These are phyloP conservation scores for Fusarium austroafricanum DNA, from an alignment of 2,329 filamentous ascomycete genomes.

Conservation along the genomic window DNA sequence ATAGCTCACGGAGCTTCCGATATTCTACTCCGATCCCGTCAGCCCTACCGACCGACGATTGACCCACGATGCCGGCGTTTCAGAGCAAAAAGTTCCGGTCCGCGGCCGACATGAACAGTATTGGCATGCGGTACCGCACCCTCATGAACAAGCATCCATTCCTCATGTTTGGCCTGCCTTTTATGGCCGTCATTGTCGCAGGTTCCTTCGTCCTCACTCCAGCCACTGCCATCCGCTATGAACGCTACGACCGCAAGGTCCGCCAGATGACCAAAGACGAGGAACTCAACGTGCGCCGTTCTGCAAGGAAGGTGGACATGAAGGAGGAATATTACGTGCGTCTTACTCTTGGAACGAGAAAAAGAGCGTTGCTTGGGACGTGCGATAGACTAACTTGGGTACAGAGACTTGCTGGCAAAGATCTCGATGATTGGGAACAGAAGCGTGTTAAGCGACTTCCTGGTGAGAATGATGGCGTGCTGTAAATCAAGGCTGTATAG, in stretches of 20 bases:
- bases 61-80: conserved; percentile 63
- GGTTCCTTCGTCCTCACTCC: conserved; percentile 96
- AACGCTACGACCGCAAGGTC: conserved; percentile 91
- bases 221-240: conserved; percentile 92
- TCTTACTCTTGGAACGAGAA: conserved; percentile 40
- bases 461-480: conserved; percentile 87
- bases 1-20: conserved; percentile 24
- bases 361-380: conserved; percentile 3
- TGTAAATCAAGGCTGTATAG: conserved; percentile 52
- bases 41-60: conserved; percentile 6
- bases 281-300: conserved; percentile 82
- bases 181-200: conserved; percentile 87
- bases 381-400: conserved; percentile 26
- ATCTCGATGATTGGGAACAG: conserved; percentile 96
- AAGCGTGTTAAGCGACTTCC: conserved; percentile 90
- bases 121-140: conserved; percentile 82
- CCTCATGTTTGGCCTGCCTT: conserved; percentile 91
- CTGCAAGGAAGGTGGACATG: conserved; percentile 78
- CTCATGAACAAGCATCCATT: conserved; percentile 85
- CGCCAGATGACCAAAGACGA: conserved; percentile 87
- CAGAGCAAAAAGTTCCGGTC: conserved; percentile 77
- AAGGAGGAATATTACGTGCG: conserved; percentile 88
- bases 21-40: neutral
- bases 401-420: conserved; percentile 73
- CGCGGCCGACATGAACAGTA: conserved; percentile 71